phyloP scores from a whole-genome alignment of 352 stramenopile species.

The Phytophthora podocarpi region DNA sequence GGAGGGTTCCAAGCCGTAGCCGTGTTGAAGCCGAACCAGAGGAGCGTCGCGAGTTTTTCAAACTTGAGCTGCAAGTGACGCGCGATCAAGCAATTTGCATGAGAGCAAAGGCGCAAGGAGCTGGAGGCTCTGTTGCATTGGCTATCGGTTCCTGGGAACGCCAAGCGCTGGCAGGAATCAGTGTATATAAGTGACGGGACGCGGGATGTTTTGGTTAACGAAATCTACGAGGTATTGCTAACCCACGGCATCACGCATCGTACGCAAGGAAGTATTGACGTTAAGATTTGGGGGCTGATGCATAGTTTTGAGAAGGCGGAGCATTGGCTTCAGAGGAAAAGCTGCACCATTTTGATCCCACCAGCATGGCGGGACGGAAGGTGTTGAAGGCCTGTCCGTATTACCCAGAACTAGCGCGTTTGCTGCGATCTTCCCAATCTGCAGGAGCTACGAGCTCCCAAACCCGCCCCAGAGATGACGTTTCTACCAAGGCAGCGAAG shows the following conservation, averaged over 20 bases:
- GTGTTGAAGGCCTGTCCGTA: slow-evolving; percentile 30
- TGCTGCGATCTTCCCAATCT: background rate
- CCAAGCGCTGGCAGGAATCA: slow-evolving; percentile 18
- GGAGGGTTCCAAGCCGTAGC: background rate
- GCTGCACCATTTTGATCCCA: slow-evolving; percentile 9
- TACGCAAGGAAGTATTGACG: background rate
- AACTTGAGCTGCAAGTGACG: slow-evolving; percentile 46
- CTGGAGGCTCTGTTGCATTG: slow-evolving; percentile 31
- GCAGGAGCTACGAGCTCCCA: background rate
- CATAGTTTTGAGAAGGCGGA: slow-evolving; percentile 26
- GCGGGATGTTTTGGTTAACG: background rate
- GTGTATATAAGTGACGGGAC: background rate
- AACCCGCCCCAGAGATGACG: background rate
- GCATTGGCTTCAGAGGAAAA: slow-evolving; percentile 28
- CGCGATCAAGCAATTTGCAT: slow-evolving; percentile 44
- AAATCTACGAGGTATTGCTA: slow-evolving; percentile 4
- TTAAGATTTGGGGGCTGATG: slow-evolving; percentile 2
- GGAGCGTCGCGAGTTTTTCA: slow-evolving; percentile 42
- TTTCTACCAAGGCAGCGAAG: background rate
- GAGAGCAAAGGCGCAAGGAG: slow-evolving; percentile 41
- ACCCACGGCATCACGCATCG: slow-evolving; percentile 7
- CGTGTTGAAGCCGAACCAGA: slow-evolving; percentile 22
- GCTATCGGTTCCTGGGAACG: slow-evolving; percentile 25
- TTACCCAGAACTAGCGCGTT: slow-evolving; percentile 23
- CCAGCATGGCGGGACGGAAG: slow-evolving; percentile 25